These are phyloP conservation scores for Isabelozyma gotoi DNA, from an alignment of 805 yeast genomes.

Conservation along the genomic window DNA sequence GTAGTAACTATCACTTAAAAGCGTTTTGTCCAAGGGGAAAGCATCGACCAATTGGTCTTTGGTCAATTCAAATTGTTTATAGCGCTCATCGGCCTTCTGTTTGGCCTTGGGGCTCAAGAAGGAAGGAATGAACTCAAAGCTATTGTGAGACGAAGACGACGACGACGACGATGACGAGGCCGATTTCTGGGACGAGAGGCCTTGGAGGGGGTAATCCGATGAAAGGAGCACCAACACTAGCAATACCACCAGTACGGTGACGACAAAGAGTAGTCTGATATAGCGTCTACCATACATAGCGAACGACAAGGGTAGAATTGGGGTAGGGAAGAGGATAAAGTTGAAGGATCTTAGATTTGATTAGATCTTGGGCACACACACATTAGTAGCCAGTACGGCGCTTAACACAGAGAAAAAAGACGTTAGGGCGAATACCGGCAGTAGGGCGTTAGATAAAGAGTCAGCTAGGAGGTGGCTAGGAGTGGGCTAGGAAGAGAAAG, in stretches of 20 bases:
- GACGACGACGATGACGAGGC: not conserved
- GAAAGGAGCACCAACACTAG: constrained; percentile 2
- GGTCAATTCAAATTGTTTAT: no score
- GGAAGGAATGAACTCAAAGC: no score
- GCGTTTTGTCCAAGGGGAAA: constrained; percentile 6
- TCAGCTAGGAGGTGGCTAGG: no score
- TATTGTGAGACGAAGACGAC: no score
- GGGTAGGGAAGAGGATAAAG: no score
- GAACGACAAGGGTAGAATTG: not conserved
- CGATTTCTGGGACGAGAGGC: not conserved
- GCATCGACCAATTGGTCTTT: not conserved
- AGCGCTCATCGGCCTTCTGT: not conserved
- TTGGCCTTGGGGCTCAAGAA: not conserved
- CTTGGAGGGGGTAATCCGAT: constrained; percentile 1
- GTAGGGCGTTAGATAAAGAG: no score
- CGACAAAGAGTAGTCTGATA: constrained; percentile 8
- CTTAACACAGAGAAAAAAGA: no score
- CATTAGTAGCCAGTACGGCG: no score
- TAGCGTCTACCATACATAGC: constrained; percentile 10
- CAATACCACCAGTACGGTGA: constrained; percentile 5
- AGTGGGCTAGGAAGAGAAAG: no score
- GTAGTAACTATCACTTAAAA: constrained; percentile 3
- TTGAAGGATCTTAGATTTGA: no score
- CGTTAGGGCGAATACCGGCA: no score
- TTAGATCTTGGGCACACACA: no score